Percentiles rank a stretch among this genome's conserved stretches.
phyloP scores from a whole-genome alignment of 2,329 filamentous ascomycete species.

The Knufia petricola region DNA sequence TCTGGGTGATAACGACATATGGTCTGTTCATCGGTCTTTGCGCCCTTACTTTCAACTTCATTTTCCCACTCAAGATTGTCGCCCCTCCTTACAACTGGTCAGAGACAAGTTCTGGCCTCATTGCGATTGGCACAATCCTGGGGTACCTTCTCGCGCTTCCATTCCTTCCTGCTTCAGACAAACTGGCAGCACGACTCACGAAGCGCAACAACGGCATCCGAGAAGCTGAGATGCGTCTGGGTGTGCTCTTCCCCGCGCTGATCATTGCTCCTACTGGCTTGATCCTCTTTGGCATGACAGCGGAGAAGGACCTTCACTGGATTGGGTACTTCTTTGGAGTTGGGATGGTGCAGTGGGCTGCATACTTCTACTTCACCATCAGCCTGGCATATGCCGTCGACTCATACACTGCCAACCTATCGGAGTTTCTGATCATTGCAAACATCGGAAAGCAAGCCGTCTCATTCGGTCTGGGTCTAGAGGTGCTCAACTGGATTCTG shows the following conservation, averaged over 20 bases:
- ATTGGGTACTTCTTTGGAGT: constrained; percentile 41
- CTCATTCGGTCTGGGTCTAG: background rate
- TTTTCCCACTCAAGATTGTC: constrained; percentile 41
- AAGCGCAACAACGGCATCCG: constrained; percentile 31
- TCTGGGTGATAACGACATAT: constrained; percentile 45
- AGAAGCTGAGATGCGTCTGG: constrained; percentile 34
- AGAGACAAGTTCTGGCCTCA: constrained; percentile 37
- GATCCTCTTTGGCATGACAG: constrained; percentile 28
- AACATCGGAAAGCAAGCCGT: constrained; percentile 6
- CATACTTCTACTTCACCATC: constrained; percentile 49
- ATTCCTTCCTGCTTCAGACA: constrained; percentile 35
- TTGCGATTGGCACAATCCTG: constrained; percentile 32
- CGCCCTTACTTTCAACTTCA: constrained; percentile 42
- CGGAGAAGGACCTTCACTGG: constrained; percentile 27
- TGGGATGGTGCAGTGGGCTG: constrained; percentile 40
- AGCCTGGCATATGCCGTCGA: constrained; percentile 31
- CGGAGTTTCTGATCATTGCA: constrained; percentile 2
- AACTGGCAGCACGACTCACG: constrained; percentile 31
- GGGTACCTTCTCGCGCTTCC: constrained; percentile 36
- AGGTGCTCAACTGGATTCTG: constrained; percentile 2
- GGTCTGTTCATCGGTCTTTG: constrained; percentile 42
- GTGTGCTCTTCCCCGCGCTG: constrained; percentile 26
- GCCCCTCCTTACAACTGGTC: constrained; percentile 33
- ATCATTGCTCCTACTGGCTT: constrained; percentile 27
- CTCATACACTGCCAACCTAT: constrained; percentile 1